Conservation (phyloP, 1,284 basidiomycete genomes). For the Rhodotorula sp. region DNA sequence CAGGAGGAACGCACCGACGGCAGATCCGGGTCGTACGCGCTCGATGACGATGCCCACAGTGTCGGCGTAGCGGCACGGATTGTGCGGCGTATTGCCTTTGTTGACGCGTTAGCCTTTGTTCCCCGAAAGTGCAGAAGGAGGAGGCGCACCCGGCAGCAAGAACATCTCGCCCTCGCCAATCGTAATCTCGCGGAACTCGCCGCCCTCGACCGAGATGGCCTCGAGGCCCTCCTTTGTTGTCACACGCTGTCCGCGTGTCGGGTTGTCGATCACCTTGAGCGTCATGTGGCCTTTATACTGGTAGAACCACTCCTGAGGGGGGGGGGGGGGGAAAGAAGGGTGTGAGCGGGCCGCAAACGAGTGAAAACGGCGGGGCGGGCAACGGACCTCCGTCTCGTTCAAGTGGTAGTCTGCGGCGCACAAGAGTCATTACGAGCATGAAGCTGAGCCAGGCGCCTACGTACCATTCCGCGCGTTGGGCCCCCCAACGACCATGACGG, state of each 20-base stretch:
- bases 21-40: conserved; percentile 69
- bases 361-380: too few species aligned
- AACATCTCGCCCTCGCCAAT: conserved; percentile 98
- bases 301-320: conserved; percentile 86
- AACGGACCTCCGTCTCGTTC: conserved; percentile 73
- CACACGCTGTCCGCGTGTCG: conserved; percentile 12
- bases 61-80: conserved; percentile 84
- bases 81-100: conserved; percentile 89
- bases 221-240: conserved; percentile 30
- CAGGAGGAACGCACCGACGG: conserved; percentile 52
- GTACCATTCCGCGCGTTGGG: conserved; percentile 75
- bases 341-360: neutral
- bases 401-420: conserved; percentile 72
- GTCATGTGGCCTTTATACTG: conserved; percentile 66
- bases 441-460: neutral
- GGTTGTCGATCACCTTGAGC: conserved; percentile 44
- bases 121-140: neutral
- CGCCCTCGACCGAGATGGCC: conserved; percentile 73
- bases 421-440: neutral
- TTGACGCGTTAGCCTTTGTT: too few species aligned
- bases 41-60: conserved; percentile 96
- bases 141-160: conserved; percentile 72
- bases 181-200: conserved; percentile 79
- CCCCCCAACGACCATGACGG: conserved; percentile 89
- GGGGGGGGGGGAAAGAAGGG: too few species aligned